Base-by-base conservation (phyloP, 768 basidiomycete genomes). In the Cantharellus cinnabarinus region DNA sequence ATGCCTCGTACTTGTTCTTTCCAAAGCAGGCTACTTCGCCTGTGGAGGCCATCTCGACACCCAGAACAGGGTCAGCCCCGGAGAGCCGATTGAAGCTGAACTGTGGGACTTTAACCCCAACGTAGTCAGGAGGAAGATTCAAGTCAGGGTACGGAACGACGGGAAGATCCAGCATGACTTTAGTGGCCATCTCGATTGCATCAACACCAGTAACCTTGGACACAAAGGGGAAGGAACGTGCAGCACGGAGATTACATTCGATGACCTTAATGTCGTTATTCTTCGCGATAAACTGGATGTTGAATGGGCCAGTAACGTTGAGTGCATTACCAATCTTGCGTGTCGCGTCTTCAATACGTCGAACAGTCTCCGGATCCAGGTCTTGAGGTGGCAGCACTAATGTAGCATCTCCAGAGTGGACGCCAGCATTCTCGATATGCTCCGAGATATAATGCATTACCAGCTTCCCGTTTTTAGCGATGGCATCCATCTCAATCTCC, bases 201-300 rank as follows among this genome's bases (percentile, higher is more conserved):
- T 99, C 93, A 65, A 97, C 78, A 41, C 91, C 91, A 4, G 95
- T 97, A 61, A 95, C 90, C 71, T 99, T 99, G 4, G 91, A 95
- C 35, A 99, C 94, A 75, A 99, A 99, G 48, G 94, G 94, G 80
- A 94, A 97, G 0, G 94, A 97, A 62, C 94, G 81, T 34, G 94
- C 94, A 0, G 95, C 95, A 59, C 94, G 89, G 41, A 99, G 75
- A 72, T 99, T 99, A 72, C 94, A 98, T 70, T 99, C 94, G 69
- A 99, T 99, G 66, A 99, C 94, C 77, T 99, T 99, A 77, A 99
- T 98, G 71, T 97, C 94, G 73, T 97, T 98, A 73, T 99, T 87
- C 79, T 99, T 99, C 56, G 94, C 94, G 65, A 99, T 97, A 73
- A 99, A 97, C 74, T 99, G 94, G 68, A 99, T 99, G 69, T 99